phyloP scores from a whole-genome alignment of 768 basidiomycete species.

The Artomyces pyxidatus region DNA sequence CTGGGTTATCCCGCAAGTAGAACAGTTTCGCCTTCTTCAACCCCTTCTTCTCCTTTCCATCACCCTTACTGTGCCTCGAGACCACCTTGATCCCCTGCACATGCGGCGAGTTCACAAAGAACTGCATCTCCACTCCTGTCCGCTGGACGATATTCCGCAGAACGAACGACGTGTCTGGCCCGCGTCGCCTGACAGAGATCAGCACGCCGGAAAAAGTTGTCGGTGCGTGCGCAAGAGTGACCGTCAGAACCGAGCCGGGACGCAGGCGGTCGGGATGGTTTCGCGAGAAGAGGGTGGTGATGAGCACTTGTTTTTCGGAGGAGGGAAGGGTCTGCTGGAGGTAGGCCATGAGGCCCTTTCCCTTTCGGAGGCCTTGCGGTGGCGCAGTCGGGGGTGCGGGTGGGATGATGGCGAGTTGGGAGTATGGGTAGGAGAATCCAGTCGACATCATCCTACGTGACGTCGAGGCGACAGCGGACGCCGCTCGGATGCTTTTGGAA shows the following conservation, averaged over 20 bases:
- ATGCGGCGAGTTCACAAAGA: conserved; percentile 79
- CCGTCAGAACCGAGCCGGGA: conserved; percentile 82
- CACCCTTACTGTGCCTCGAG: conserved; percentile 3
- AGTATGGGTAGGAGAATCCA: conserved; percentile 53
- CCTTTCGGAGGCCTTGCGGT: conserved; percentile 42
- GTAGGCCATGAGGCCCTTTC: conserved; percentile 75
- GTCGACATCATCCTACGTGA: conserved; percentile 4
- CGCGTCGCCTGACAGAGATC: conserved; percentile 73
- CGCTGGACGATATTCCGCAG: conserved; percentile 87
- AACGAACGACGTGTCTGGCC: conserved; percentile 80
- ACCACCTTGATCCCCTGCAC: conserved; percentile 82
- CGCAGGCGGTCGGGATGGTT: conserved; percentile 58
- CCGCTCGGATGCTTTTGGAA: not conserved
- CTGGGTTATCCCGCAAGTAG: conserved; percentile 75
- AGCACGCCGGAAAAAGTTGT: conserved; percentile 86
- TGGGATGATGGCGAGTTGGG: conserved; percentile 53
- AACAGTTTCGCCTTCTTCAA: conserved; percentile 75
- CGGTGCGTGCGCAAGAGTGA: conserved; percentile 69
- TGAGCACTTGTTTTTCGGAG: conserved; percentile 61
- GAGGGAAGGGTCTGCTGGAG: conserved; percentile 57
- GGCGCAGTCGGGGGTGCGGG: conserved; percentile 36
- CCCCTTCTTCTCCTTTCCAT: conserved; percentile 29
- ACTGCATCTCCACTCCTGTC: conserved; percentile 90
- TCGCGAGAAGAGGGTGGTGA: conserved; percentile 63
- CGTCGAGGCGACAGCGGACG: not conserved